Conservation (phyloP, 768 basidiomycete genomes). For the Thelephora aurantiotincta region DNA sequence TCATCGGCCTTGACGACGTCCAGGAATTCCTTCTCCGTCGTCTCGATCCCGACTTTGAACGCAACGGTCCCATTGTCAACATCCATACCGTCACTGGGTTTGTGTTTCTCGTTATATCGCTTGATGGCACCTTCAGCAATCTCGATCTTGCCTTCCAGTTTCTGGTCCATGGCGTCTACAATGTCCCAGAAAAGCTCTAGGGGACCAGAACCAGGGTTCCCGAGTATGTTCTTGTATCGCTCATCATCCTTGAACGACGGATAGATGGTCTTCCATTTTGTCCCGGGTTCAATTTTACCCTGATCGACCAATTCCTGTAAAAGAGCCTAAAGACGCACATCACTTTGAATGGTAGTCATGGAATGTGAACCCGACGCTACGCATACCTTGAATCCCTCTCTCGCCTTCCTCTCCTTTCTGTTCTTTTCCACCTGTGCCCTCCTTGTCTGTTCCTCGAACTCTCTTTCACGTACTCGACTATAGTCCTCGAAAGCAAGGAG, state of each 20-base stretch:
- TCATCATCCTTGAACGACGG: constrained; percentile 61
- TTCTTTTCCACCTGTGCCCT: constrained; percentile 72
- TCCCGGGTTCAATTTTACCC: constrained; percentile 62
- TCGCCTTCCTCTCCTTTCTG: constrained; percentile 73
- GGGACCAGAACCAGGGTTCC: constrained; percentile 88
- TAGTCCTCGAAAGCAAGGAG: constrained; percentile 92
- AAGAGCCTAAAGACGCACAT: constrained; percentile 35
- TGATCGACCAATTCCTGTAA: constrained; percentile 52
- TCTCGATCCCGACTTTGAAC: constrained; percentile 38
- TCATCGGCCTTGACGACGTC: constrained; percentile 40
- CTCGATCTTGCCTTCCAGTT: constrained; percentile 67
- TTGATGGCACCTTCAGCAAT: constrained; percentile 48
- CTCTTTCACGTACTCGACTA: constrained; percentile 76
- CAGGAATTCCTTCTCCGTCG: constrained; percentile 50
- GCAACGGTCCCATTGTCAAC: constrained; percentile 17
- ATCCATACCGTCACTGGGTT: constrained; percentile 20
- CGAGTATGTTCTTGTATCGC: constrained; percentile 80
- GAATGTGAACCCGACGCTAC: neutral
- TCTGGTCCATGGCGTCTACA: constrained; percentile 78
- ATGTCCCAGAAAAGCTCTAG: constrained; percentile 94
- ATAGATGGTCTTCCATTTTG: constrained; percentile 88
- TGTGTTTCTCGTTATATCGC: constrained; percentile 26
- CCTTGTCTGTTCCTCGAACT: constrained; percentile 80
- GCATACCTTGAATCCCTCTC: constrained; percentile 79
- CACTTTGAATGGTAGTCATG: neutral